phyloP scores from a whole-genome alignment of 139 green algal genomes.

The Micromonas commoda region DNA sequence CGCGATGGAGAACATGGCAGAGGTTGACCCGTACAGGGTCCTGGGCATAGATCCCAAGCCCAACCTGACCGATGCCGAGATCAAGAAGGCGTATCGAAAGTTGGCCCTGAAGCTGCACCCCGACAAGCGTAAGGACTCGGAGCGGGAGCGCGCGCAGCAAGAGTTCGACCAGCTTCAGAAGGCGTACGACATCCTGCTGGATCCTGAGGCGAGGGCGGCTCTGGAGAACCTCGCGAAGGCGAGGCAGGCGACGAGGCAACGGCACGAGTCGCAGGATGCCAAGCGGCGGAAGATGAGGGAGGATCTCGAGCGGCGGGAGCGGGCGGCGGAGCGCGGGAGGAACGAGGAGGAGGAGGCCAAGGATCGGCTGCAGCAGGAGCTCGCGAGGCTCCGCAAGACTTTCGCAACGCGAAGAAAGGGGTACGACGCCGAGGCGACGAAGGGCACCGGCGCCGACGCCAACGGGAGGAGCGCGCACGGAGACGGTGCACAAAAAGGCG shows the following conservation, averaged over 20 bases:
- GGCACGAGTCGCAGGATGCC: neutral
- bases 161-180: slow-evolving; percentile 21
- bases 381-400: neutral
- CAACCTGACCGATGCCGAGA: neutral
- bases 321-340: neutral
- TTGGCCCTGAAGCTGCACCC: slow-evolving; percentile 15
- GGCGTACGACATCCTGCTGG: slow-evolving; percentile 14
- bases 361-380: neutral
- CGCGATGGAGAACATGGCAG: neutral
- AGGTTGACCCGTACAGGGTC: neutral
- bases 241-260: neutral
- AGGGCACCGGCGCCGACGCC: neutral
- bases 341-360: neutral
- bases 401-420: neutral
- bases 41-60: neutral
- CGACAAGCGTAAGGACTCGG: neutral
- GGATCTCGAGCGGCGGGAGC: neutral
- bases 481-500: no score
- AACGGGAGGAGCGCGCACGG: neutral
- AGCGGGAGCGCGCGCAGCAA: neutral
- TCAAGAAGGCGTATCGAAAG: neutral
- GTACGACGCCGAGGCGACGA: neutral
- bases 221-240: neutral
- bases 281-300: neutral
- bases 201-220: neutral